Conservation (phyloP, 495 filamentous ascomycete species). For the Halenospora varia region DNA sequence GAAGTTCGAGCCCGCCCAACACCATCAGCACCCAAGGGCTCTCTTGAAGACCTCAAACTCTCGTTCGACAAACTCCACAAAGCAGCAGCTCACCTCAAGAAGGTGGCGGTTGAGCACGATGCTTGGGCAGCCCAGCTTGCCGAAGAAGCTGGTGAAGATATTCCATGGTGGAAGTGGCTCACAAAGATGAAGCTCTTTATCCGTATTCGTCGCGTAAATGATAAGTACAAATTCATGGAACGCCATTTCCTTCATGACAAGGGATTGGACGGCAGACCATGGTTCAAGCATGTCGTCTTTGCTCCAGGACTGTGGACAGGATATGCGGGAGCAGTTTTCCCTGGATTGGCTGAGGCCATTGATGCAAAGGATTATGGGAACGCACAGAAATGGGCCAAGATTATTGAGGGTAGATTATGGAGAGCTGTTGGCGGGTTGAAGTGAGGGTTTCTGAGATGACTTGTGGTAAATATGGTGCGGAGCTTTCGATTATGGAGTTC, state of each 20-base stretch:
- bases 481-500: too few species aligned
- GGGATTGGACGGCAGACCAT: conserved; percentile 77
- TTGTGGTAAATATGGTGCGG: too few species aligned
- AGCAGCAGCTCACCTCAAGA: conserved; percentile 47
- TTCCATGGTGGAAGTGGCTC: conserved; percentile 81
- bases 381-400: conserved; percentile 72
- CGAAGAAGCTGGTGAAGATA: conserved; percentile 58
- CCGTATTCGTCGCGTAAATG: conserved; percentile 61
- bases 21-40: conserved; percentile 29
- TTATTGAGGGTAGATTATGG: conserved; percentile 65
- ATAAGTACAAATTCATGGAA: conserved; percentile 74
- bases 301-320: conserved; percentile 87
- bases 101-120: conserved; percentile 56
- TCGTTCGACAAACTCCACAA: conserved; percentile 38
- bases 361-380: conserved; percentile 69
- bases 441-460: too few species aligned
- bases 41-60: conserved; percentile 55
- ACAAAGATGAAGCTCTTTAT: conserved; percentile 58
- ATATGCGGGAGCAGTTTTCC: conserved; percentile 79
- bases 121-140: conserved; percentile 59
- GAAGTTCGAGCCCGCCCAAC: conserved; percentile 43
- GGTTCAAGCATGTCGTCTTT: conserved; percentile 94
- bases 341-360: conserved; percentile 80
- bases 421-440: conserved; percentile 54
- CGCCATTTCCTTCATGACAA: conserved; percentile 72